These are phyloP conservation scores for Sporothrix variecibatus DNA, from an alignment of 2,329 filamentous ascomycete genomes.

Conservation along the genomic window DNA sequence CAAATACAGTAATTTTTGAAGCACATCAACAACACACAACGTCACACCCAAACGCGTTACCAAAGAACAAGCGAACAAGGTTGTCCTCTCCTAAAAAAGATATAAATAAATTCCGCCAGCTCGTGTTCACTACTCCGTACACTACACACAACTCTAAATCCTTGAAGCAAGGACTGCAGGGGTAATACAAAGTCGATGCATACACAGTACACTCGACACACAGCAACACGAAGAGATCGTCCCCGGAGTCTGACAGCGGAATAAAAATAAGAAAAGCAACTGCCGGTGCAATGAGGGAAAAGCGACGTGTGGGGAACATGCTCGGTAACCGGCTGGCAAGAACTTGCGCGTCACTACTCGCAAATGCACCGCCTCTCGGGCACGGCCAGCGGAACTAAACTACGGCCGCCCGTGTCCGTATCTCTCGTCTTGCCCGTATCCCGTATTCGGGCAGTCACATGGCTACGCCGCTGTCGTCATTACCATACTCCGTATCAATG, in stretches of 20 bases:
- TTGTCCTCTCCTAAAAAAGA: background rate
- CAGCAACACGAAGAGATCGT: slow-evolving; percentile 11
- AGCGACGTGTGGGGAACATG: background rate
- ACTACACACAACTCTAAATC: background rate
- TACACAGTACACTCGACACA: background rate
- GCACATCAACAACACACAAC: slow-evolving; percentile 16
- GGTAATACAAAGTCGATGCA: background rate
- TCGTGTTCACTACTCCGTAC: background rate
- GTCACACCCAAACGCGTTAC: background rate
- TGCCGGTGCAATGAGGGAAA: background rate
- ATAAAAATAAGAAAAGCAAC: background rate
- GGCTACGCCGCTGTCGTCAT: background rate
- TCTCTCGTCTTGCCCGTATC: background rate
- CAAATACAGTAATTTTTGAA: slow-evolving; percentile 2
- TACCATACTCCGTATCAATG: background rate
- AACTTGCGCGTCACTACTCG: background rate
- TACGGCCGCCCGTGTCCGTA: background rate
- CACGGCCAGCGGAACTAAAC: background rate
- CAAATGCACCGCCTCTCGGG: background rate
- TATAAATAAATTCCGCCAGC: background rate
- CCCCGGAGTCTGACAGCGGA: background rate
- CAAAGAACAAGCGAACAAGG: background rate
- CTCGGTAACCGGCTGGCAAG: background rate
- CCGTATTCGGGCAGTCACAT: background rate
- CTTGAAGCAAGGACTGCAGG: background rate